Evolutionary conservation across 2,329 filamentous ascomycete species (phyloP).

Genomic region (Aspergillus terreus): DNA sequence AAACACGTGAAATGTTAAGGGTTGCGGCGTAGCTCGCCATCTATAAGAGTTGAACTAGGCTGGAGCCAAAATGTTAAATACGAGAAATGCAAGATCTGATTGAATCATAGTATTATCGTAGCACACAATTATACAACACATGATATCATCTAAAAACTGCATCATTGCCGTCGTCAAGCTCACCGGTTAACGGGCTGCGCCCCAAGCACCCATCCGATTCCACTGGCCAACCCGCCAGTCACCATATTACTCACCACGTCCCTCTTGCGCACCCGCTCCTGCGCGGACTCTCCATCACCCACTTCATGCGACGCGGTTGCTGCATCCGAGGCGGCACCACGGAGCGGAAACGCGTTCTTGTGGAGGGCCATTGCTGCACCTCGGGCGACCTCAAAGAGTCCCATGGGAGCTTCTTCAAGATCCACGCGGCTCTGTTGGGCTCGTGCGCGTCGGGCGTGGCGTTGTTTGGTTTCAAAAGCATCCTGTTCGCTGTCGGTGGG

Average conservation of each 20-base stretch:
- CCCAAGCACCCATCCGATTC: slow-evolving; percentile 63
- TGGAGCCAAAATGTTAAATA: no score
- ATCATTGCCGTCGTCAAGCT: slow-evolving; percentile 1
- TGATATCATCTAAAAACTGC: not conserved
- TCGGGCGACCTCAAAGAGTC: slow-evolving; percentile 50
- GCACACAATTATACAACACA: not conserved
- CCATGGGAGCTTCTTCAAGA: slow-evolving; percentile 48
- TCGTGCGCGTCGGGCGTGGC: slow-evolving; percentile 34
- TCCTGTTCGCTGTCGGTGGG: slow-evolving; percentile 43
- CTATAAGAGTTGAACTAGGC: no score
- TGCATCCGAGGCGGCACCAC: slow-evolving; percentile 19
- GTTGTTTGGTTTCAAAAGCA: slow-evolving; percentile 41
- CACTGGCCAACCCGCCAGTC: slow-evolving; percentile 58
- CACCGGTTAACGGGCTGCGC: slow-evolving; percentile 42
- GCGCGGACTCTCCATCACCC: slow-evolving; percentile 13
- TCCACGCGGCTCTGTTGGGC: slow-evolving; percentile 23
- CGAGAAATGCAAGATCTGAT: not conserved
- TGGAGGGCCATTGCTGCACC: slow-evolving; percentile 47
- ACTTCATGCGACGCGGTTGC: slow-evolving; percentile 9
- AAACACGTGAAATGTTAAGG: not conserved
- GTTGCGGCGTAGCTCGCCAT: no score
- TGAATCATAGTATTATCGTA: not conserved
- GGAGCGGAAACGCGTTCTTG: slow-evolving; percentile 46
- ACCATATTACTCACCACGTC: slow-evolving; percentile 62
- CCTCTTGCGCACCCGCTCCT: slow-evolving; percentile 42